Evolutionary conservation across 345 rosid species (phyloP).

Genomic region (Boechera retrofracta): DNA sequence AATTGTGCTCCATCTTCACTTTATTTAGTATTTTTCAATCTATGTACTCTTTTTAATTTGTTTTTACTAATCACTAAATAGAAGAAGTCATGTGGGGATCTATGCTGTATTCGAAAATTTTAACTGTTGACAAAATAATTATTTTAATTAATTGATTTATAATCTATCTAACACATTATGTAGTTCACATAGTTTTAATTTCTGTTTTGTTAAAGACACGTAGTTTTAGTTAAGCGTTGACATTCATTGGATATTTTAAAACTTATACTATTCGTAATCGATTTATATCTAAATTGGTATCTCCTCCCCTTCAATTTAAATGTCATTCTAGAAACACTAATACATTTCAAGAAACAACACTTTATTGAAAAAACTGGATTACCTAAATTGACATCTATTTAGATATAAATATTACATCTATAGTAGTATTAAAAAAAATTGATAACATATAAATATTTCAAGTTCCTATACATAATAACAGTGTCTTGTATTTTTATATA

Average conservation of each 20-base stretch:
- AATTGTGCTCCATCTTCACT: conserved; percentile 38
- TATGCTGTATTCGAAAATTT: neutral
- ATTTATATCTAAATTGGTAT: no score
- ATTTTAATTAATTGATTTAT: neutral
- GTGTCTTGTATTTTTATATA: no score
- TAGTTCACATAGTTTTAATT: neutral
- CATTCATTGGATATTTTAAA: neutral
- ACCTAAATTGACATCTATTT: no score
- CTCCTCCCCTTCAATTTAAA: no score
- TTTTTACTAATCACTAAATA: neutral
- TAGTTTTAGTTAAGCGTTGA: neutral
- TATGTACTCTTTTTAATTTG: neutral
- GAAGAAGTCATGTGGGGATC: neutral
- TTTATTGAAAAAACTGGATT: no score
- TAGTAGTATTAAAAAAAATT: no score
- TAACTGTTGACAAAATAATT: neutral
- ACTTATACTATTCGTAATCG: neutral
- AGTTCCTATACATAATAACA: no score
- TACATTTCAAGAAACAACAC: no score
- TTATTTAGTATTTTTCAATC: conserved; percentile 3
- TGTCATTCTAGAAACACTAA: no score
- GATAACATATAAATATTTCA: no score
- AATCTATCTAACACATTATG: neutral
- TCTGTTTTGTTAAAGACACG: no score
- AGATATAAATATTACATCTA: no score